Evolutionary conservation across 306 rosid species (phyloP), one percentile per base, ranked within the genome.

Genomic region (Chamaecrista fasciculata): DNA sequence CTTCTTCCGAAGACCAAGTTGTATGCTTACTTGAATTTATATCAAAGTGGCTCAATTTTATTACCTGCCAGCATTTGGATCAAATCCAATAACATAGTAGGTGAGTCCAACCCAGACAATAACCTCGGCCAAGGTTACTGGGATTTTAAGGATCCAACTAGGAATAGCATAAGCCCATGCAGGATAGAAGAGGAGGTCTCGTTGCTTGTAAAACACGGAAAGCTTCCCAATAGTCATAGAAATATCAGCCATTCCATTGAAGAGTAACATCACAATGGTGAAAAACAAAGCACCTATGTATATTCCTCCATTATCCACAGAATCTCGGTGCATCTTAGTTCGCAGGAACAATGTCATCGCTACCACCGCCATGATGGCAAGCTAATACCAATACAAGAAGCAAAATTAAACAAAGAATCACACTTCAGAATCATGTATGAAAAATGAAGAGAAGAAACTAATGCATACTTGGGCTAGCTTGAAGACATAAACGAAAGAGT

Each of bases 141-240:
- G 96, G 34, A 90, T 85, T 36, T 78, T 83, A 56, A 85, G 86
- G 47, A 90, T 62, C 91, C 87, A 87, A 18, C 62, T 9, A 2
- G 96, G 96, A 71, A 90, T 76, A 62, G 91, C 79, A 75, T 74
- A 90, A 0, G 81, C 81, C 94, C 96, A 90, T 28, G 89, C 28
- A 25, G 96, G 96, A 58, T 55, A 87, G 76, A 90, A 90, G 0
- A 52, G 40, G 43, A 81, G 80, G 62, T 87, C 84, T 28, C 94
- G 53, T 69, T 90, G 96, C 83, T 90, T 90, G 78, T 81, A 90
- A 55, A 85, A 83, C 7, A 83, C 82, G 8, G 96, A 88, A 80
- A 90, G 94, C 72, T 79, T 85, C 5, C 42, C 72, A 48, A 84
- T 59, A 6, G 89, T 87, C 88, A 90, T 78, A 1, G 91, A 65